Evolutionary conservation across 2,329 filamentous ascomycete genomes (phyloP).

Genomic region (Clarireedia homoeocarpa): DNA sequence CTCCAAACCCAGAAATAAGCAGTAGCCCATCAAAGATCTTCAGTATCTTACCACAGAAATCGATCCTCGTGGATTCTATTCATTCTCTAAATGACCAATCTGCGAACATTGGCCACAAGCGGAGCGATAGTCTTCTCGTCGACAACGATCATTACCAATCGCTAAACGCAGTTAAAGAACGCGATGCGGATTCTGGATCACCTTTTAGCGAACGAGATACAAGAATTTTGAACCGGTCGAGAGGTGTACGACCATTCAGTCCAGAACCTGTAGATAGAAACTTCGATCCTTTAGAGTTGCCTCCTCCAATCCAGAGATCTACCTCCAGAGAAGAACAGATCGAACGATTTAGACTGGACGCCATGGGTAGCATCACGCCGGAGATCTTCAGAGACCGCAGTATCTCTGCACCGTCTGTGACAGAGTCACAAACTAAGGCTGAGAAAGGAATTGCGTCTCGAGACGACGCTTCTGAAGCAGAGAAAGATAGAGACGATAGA

Average conservation of each 20-base stretch:
- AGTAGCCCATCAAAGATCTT: slow-evolving; percentile 44
- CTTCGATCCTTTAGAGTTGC: slow-evolving; percentile 18
- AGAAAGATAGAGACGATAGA: not conserved
- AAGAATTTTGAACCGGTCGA: slow-evolving; percentile 39
- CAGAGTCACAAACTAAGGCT: not conserved
- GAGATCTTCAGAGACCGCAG: not conserved
- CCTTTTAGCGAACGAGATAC: slow-evolving; percentile 41
- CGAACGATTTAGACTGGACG: not conserved
- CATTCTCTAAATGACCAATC: slow-evolving; percentile 27
- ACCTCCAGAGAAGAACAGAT: not conserved
- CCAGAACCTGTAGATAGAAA: slow-evolving; percentile 33
- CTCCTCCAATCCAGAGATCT: not conserved
- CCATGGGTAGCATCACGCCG: not conserved
- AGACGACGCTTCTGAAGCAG: too few species aligned
- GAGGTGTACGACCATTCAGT: slow-evolving; percentile 51
- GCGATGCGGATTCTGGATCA: slow-evolving; percentile 36
- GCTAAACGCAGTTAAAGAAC: slow-evolving; percentile 38
- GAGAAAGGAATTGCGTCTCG: not conserved
- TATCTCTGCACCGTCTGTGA: not conserved
- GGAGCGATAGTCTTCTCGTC: slow-evolving; percentile 48
- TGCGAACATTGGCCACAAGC: slow-evolving; percentile 30
- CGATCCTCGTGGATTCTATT: slow-evolving; percentile 48
- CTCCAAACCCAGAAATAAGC: slow-evolving; percentile 31
- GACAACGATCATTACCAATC: slow-evolving; percentile 50
- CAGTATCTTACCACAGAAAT: slow-evolving; percentile 56